phyloP scores from a whole-genome alignment of 129 eudicot genomes.

The Smallanthus sonchifolius region DNA sequence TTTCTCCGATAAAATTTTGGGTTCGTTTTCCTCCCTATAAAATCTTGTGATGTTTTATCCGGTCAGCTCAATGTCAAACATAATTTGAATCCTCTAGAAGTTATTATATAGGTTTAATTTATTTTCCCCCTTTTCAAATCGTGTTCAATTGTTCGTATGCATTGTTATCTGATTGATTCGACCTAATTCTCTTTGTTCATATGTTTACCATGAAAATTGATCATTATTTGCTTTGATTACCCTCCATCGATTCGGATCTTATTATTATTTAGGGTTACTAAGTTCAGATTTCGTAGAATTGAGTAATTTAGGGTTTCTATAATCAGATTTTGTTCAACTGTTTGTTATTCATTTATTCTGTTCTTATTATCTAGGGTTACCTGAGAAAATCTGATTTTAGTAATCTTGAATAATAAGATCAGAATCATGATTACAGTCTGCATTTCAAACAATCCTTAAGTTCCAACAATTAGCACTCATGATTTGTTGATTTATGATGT shows the following conservation, averaged over 20 bases:
- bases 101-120: constrained; percentile 21
- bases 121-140: background rate
- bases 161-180: background rate
- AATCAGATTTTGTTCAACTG: background rate
- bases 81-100: background rate
- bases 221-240: too few relatives aligned
- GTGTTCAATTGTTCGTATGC: background rate
- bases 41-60: constrained; percentile 9
- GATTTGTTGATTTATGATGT: too few relatives aligned
- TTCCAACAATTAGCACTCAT: background rate
- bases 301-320: background rate
- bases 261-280: background rate
- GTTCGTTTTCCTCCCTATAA: constrained; percentile 15
- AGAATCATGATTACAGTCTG: background rate
- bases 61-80: constrained; percentile 32
- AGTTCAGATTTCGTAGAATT: background rate
- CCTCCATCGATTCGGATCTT: background rate
- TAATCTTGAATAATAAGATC: background rate
- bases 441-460: background rate
- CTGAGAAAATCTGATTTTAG: background rate
- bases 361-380: background rate
- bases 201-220: background rate
- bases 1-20: constrained; percentile 7
- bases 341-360: background rate
- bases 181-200: background rate